These are phyloP conservation scores for Aspergillus sclerotioniger DNA, from an alignment of 495 filamentous ascomycete genomes.

Conservation along the genomic window DNA sequence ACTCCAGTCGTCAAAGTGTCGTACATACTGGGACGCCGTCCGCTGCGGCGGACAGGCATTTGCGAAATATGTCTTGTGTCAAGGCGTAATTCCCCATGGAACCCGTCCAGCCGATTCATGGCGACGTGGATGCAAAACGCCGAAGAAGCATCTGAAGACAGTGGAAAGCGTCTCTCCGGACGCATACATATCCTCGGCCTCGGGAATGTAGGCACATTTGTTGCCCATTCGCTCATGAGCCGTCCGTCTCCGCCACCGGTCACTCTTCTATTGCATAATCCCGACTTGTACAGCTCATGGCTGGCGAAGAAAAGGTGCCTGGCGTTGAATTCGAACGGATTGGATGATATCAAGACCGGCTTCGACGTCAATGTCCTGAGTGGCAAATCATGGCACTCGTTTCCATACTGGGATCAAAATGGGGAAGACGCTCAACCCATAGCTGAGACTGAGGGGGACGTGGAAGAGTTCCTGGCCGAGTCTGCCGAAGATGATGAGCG, in stretches of 20 bases:
- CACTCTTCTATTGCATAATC: slow-evolving; percentile 53
- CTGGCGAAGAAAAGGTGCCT: slow-evolving; percentile 29
- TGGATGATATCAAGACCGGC: slow-evolving; percentile 41
- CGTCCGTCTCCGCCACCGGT: slow-evolving; percentile 58
- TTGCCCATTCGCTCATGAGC: slow-evolving; percentile 57
- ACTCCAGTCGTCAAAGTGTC: slow-evolving; percentile 33
- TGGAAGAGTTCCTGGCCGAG: slow-evolving; percentile 14
- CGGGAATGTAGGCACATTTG: slow-evolving; percentile 58
- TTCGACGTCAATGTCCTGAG: slow-evolving; percentile 42
- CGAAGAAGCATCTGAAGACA: slow-evolving; percentile 23
- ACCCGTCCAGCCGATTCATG: slow-evolving; percentile 14
- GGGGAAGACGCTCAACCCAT: slow-evolving; percentile 5
- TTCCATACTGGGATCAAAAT: slow-evolving; percentile 29
- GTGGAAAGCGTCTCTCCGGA: slow-evolving; percentile 32
- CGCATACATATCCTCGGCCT: slow-evolving; percentile 60
- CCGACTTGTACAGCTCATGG: slow-evolving; percentile 28
- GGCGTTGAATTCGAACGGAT: slow-evolving; percentile 32
- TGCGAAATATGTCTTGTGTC: slow-evolving; percentile 18
- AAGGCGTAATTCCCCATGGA: neutral
- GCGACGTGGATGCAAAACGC: slow-evolving; percentile 37
- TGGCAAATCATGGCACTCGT: slow-evolving; percentile 30
- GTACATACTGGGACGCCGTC: slow-evolving; percentile 33
- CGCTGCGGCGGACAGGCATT: slow-evolving; percentile 38
- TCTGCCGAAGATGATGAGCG: slow-evolving; percentile 32
- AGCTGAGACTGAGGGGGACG: neutral